Conservation (phyloP, 2,329 filamentous ascomycete genomes). For the Camptophora hylomeconis region DNA sequence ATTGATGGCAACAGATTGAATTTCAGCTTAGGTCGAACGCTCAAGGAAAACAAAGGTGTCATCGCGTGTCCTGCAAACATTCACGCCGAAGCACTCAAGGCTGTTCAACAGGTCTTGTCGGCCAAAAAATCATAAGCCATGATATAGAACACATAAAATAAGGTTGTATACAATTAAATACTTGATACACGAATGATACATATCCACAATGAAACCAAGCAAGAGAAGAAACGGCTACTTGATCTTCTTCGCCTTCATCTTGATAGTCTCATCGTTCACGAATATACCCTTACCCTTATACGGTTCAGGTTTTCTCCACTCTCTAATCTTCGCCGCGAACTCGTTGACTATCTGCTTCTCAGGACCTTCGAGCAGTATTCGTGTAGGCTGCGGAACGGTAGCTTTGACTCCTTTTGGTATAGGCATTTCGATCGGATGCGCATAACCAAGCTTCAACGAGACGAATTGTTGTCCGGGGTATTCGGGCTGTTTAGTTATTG, state of each 20-base stretch:
- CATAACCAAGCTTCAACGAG: conserved; percentile 88
- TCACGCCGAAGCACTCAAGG: conserved; percentile 63
- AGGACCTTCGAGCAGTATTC: conserved; percentile 76
- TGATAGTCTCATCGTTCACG: conserved; percentile 94
- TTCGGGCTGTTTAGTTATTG: conserved; percentile 45
- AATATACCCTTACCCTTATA: conserved; percentile 99
- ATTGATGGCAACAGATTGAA: conserved; percentile 72
- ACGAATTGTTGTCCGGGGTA: conserved; percentile 81
- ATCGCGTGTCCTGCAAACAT: conserved; percentile 71
- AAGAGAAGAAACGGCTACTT: conserved; percentile 43
- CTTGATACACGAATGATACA: conserved; percentile 14
- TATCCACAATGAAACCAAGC: conserved; percentile 1
- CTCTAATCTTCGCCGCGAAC: conserved; percentile 78
- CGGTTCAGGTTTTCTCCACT: conserved; percentile 84
- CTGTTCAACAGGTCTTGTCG: conserved; percentile 65
- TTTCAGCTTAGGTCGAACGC: conserved; percentile 73
- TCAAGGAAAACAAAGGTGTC: conserved; percentile 85
- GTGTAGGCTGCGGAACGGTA: conserved; percentile 77
- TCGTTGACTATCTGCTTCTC: conserved; percentile 79
- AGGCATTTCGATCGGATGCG: conserved; percentile 82
- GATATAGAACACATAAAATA: conserved; percentile 5
- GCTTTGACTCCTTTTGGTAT: conserved; percentile 75
- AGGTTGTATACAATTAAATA: conserved; percentile 16
- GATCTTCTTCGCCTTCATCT: conserved; percentile 95
- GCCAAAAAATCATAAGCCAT: conserved; percentile 21